Evolutionary conservation across 768 basidiomycete genomes (phyloP).

Genomic region (Jaapia argillacea): DNA sequence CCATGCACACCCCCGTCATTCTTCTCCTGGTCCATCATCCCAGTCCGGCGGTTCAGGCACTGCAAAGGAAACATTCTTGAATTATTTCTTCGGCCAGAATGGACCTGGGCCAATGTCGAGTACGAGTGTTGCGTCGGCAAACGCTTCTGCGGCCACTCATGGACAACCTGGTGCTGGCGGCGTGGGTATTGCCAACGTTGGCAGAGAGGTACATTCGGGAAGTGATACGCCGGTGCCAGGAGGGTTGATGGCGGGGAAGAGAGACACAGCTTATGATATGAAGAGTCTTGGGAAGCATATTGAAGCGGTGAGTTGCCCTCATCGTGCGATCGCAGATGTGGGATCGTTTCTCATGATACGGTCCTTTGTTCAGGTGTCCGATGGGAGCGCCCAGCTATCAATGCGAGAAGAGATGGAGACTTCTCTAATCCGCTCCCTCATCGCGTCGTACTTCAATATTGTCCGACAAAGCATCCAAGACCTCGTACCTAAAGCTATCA

Average conservation of each 20-base stretch:
- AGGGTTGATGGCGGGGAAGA: conserved; percentile 60
- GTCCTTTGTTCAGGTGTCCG: conserved; percentile 31
- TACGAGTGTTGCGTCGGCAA: conserved; percentile 40
- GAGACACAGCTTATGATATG: conserved; percentile 94
- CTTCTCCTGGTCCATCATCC: conserved; percentile 1
- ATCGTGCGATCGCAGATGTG: background rate
- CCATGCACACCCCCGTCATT: conserved; percentile 6
- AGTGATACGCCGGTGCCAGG: conserved; percentile 36
- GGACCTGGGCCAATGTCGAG: conserved; percentile 65
- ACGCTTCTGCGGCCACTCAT: conserved; percentile 10
- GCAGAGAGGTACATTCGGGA: conserved; percentile 52
- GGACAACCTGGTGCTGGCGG: conserved; percentile 9
- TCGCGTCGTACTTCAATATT: conserved; percentile 92
- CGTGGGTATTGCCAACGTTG: conserved; percentile 34
- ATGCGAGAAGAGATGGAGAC: conserved; percentile 96
- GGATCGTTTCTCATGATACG: background rate
- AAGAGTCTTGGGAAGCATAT: conserved; percentile 96
- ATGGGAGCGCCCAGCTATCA: conserved; percentile 54
- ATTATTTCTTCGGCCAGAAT: conserved; percentile 95
- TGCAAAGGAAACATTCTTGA: conserved; percentile 87
- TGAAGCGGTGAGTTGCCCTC: conserved; percentile 71
- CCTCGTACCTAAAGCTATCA: conserved; percentile 93
- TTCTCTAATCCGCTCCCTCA: conserved; percentile 85
- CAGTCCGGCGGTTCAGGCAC: conserved; percentile 22
- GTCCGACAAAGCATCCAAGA: conserved; percentile 96